phyloP scores from a whole-genome alignment of 441 rosid species.

The Jatropha podagrica region DNA sequence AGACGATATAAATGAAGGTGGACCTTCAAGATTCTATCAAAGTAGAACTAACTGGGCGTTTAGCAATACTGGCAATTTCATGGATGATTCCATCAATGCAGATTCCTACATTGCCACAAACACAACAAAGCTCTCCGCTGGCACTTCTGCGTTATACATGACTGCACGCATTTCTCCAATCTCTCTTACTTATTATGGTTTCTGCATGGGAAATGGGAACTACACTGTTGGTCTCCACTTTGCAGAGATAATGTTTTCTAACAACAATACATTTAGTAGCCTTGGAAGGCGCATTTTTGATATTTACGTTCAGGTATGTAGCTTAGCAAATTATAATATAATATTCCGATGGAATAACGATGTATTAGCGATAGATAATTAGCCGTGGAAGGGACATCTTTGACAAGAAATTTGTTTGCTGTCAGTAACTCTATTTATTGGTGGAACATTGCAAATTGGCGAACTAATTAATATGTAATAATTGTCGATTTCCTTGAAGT shows the following conservation, averaged over 20 bases:
- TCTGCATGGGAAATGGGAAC: conserved; percentile 46
- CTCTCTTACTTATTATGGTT: conserved; percentile 57
- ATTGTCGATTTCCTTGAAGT: background rate
- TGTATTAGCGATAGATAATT: too few species aligned
- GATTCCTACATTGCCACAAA: conserved; percentile 7
- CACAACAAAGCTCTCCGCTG: conserved; percentile 18
- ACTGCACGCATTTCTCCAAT: conserved; percentile 50
- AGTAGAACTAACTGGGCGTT: conserved; percentile 42
- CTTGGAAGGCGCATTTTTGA: conserved; percentile 61
- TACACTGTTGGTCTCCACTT: conserved; percentile 62
- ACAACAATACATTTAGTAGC: conserved; percentile 27
- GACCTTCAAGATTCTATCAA: conserved; percentile 23
- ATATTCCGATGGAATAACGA: too few species aligned
- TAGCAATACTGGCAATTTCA: conserved; percentile 54
- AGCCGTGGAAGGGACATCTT: too few species aligned
- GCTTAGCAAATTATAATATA: too few species aligned
- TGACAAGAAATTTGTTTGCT: too few species aligned
- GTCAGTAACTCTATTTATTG: too few species aligned
- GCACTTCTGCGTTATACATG: conserved; percentile 38
- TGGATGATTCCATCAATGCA: conserved; percentile 30
- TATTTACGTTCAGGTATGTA: conserved; percentile 55
- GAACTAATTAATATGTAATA: background rate
- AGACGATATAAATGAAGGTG: conserved; percentile 25
- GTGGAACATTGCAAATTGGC: too few species aligned
- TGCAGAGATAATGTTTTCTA: conserved; percentile 49